Evolutionary conservation across 2,329 filamentous ascomycete genomes (phyloP).

Genomic region (Colletotrichum tropicale): DNA sequence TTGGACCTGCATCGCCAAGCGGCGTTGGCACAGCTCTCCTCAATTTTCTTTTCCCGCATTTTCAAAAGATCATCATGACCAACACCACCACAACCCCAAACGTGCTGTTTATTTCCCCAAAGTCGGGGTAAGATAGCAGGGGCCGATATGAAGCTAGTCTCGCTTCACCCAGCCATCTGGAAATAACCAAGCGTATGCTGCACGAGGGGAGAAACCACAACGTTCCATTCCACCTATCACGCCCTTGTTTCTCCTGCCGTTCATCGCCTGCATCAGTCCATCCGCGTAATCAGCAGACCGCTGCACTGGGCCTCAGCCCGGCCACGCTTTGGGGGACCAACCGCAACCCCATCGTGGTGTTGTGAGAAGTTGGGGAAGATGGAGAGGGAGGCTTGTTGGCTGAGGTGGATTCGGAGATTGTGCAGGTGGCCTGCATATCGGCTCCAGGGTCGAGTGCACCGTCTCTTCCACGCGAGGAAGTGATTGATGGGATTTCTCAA

Average conservation of each 20-base stretch:
- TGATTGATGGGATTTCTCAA: constrained; percentile 19
- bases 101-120: not conserved
- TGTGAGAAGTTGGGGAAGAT: constrained; percentile 4
- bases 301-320: not conserved
- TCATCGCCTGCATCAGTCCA: not conserved
- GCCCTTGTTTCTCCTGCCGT: not conserved
- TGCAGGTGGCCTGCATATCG: constrained; percentile 7
- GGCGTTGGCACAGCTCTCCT: not conserved
- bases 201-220: constrained; percentile 10
- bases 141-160: not conserved
- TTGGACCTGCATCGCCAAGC: constrained; percentile 11
- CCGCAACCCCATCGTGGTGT: not conserved
- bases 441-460: not conserved
- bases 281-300: constrained; percentile 1
- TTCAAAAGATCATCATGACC: not conserved
- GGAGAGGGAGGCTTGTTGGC: not conserved
- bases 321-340: not conserved
- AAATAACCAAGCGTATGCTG: constrained; percentile 2
- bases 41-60: not conserved
- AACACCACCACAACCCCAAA: not conserved
- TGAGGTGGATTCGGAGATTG: constrained; percentile 16
- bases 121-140: not conserved
- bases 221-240: constrained; percentile 12
- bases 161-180: constrained; percentile 5
- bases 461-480: not conserved